Percentiles rank a stretch among this genome's conserved stretches.
phyloP scores from a whole-genome alignment of 208 protist genomes.

The Naegleria fowleri region DNA sequence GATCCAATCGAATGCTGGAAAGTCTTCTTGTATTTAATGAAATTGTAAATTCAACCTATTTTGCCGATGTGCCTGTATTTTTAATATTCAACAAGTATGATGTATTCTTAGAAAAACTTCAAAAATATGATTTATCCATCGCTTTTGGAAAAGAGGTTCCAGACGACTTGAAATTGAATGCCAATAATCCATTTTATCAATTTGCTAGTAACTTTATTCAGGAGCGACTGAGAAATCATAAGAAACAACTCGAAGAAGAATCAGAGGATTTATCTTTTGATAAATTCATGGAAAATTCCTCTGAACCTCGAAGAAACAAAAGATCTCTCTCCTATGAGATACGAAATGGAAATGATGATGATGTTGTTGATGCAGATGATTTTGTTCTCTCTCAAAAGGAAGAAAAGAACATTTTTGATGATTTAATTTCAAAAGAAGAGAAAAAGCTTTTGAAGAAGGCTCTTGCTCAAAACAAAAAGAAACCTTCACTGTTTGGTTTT shows the following conservation, averaged over 20 bases:
- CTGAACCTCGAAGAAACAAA: neutral
- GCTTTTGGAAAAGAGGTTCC: neutral
- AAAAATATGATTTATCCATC: conserved; percentile 20
- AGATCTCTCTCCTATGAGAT: neutral
- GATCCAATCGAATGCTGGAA: conserved; percentile 65
- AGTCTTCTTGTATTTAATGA: conserved; percentile 65
- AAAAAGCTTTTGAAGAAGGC: neutral
- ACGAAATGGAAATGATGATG: neutral
- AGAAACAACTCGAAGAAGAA: neutral
- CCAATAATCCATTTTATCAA: neutral
- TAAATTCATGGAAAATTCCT: neutral
- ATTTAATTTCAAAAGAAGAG: neutral
- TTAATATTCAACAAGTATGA: conserved; percentile 77
- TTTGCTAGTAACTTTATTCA: neutral
- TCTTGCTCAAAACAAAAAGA: neutral
- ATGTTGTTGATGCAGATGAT: neutral
- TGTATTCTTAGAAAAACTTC: conserved; percentile 68
- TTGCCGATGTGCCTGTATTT: conserved; percentile 61
- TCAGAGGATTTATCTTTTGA: neutral
- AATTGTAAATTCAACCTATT: conserved; percentile 62
- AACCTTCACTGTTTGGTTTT: neutral
- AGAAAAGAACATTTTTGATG: neutral
- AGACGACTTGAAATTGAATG: neutral
- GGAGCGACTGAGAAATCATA: neutral
- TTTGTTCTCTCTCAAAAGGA: neutral